A percentile compares a stretch with the other conserved stretches of the same genome.
Conservation (phyloP, 2,329 filamentous ascomycete genomes). For the Rhynchosporium graminicola region DNA sequence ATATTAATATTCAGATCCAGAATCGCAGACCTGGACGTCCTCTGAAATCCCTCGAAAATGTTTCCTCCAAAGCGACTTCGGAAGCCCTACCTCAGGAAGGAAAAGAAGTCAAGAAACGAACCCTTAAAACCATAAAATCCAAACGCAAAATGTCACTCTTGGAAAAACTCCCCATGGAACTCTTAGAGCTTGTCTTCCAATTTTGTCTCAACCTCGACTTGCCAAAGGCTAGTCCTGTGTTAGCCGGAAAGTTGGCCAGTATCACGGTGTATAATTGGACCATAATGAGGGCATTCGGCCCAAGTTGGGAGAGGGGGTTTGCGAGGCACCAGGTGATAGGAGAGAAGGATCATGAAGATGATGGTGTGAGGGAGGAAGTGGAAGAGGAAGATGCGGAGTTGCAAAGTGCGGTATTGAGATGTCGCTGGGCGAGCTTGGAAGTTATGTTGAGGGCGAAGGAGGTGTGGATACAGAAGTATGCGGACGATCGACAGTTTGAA, state of each 20-base stretch:
- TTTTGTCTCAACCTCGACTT: constrained; percentile 36
- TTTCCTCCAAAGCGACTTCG: background rate
- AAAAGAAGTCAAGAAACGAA: constrained; percentile 24
- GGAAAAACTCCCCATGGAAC: constrained; percentile 38
- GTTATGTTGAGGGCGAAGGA: constrained; percentile 34
- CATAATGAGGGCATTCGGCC: constrained; percentile 34
- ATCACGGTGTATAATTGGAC: constrained; percentile 32
- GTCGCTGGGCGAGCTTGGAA: constrained; percentile 36
- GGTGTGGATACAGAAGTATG: constrained; percentile 30
- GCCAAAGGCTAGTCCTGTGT: constrained; percentile 36
- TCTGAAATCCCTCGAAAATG: constrained; percentile 1
- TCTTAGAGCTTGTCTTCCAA: constrained; percentile 38
- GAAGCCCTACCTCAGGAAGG: background rate
- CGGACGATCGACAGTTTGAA: constrained; percentile 14
- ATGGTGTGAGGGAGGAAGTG: background rate
- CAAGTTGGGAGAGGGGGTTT: constrained; percentile 33
- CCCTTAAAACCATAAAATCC: constrained; percentile 36
- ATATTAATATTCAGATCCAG: background rate
- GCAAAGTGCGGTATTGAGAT: constrained; percentile 28
- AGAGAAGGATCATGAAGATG: background rate
- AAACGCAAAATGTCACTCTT: constrained; percentile 36
- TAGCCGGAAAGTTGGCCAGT: constrained; percentile 38
- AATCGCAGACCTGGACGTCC: constrained; percentile 16
- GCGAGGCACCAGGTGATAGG: constrained; percentile 1
- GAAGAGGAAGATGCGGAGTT: constrained; percentile 22